phyloP scores from a whole-genome alignment of 352 stramenopile species.

The Phytophthora pini region DNA sequence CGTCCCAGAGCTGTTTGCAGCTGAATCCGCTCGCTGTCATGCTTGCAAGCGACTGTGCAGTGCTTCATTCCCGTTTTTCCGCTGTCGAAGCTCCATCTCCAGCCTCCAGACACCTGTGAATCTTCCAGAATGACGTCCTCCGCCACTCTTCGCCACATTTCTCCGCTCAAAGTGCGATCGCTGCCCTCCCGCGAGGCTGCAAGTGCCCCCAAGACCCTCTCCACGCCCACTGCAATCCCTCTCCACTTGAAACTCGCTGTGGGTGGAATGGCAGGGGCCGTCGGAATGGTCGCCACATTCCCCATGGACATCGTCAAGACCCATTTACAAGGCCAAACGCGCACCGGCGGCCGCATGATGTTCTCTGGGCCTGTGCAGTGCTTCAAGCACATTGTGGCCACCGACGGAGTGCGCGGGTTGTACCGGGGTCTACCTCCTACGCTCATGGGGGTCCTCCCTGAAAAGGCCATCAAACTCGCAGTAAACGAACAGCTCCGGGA shows the following conservation, averaged over 20 bases:
- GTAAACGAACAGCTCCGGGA: slow-evolving; percentile 93
- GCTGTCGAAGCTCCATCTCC: slow-evolving; percentile 16
- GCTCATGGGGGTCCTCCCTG: slow-evolving; percentile 80
- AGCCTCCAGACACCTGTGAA: slow-evolving; percentile 7
- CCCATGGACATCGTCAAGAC: slow-evolving; percentile 95
- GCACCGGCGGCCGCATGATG: slow-evolving; percentile 38
- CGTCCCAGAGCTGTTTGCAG: slow-evolving; percentile 6
- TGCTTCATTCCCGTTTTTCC: slow-evolving; percentile 36
- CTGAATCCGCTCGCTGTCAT: slow-evolving; percentile 2
- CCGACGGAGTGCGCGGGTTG: slow-evolving; percentile 70
- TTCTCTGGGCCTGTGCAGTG: slow-evolving; percentile 74
- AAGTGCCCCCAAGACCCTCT: slow-evolving; percentile 12
- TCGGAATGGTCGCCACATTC: slow-evolving; percentile 88
- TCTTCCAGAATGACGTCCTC: slow-evolving; percentile 22
- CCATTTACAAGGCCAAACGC: slow-evolving; percentile 84
- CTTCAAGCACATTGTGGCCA: slow-evolving; percentile 75
- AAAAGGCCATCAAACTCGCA: slow-evolving; percentile 93
- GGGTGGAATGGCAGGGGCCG: slow-evolving; percentile 83
- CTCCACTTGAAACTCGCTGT: slow-evolving; percentile 88
- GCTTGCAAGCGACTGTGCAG: not conserved
- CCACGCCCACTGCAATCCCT: slow-evolving; percentile 52
- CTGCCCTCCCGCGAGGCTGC: slow-evolving; percentile 17
- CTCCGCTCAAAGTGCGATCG: slow-evolving; percentile 28
- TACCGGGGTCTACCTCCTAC: slow-evolving; percentile 84
- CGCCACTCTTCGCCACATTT: slow-evolving; percentile 21